Base-by-base conservation (phyloP, 2,329 filamentous ascomycete genomes). In the Alternaria rosae region DNA sequence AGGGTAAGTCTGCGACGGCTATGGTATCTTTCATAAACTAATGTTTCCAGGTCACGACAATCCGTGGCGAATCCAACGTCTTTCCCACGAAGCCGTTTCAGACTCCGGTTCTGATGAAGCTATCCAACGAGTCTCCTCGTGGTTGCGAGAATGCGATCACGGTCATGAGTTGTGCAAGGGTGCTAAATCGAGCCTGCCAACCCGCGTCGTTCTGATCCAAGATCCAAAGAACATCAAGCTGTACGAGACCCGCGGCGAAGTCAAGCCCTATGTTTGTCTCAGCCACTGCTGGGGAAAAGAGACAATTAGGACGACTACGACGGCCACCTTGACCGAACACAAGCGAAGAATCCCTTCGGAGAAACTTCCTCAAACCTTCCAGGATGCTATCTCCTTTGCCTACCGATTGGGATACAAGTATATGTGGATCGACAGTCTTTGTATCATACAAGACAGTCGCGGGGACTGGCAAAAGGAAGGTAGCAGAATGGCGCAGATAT, bases 341-440 rank as follows among this genome's bases (percentile, higher is more conserved):
- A 54, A 52, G 23, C 28, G 50, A 21, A 20, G 8, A 11, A 64
- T 68, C 6, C 25, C 57, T 11, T 68, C 60, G 60, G 12, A 38
- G 4, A 26, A 17, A 3, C 5, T 68, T 5, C 61, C 65, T 11
- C 57, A 20, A 35, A 62, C 61, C n/a, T 69, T 66, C 45, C 58
- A 62, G 28, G 58, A 69, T 26, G 67, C 67, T 0, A 54, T 68
- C 25, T 51, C 57, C 17, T 59, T 61, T 25, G 55, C 59, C 6
- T 56, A 28, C 5, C 50, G 57, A 12, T 59, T 69, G n/a, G 59
- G 55, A n/a, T 57, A 62, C 28, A 38, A 53, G 17, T 67, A 68
- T 23, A 38, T 71, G 15, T 71, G 69, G 69, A 70, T 71, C 38
- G 66, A 67, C 41, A 61, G 59, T 7, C 51, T 67, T 4, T 68